Evolutionary conservation across 305 asterid species (phyloP).

Genomic region (Andrographis paniculata): DNA sequence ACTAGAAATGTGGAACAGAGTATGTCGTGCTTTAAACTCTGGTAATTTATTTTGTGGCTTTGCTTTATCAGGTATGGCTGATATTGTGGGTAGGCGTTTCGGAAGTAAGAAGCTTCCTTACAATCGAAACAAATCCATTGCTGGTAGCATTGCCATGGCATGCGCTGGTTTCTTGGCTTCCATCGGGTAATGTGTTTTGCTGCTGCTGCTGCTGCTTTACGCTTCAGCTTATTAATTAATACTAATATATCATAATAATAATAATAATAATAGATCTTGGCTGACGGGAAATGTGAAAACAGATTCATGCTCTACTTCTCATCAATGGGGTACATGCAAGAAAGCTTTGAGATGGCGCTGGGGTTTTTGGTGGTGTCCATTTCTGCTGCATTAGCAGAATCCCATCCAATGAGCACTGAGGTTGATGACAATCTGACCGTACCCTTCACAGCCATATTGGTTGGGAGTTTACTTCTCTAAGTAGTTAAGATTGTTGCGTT

Average conservation of each 20-base stretch:
- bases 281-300: conserved; percentile 26
- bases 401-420: conserved; percentile 77
- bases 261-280: neutral
- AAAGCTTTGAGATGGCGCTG: conserved; percentile 42
- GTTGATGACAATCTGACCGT: conserved; percentile 90
- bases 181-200: conserved; percentile 46
- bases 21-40: conserved; percentile 1
- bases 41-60: conserved; percentile 8
- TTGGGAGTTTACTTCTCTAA: conserved; percentile 57
- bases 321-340: conserved; percentile 59
- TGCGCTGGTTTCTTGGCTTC: conserved; percentile 79
- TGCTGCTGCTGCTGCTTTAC: conserved; percentile 18
- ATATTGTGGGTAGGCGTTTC: conserved; percentile 74
- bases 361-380: conserved; percentile 64
- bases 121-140: conserved; percentile 61
- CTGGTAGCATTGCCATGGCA: conserved; percentile 73
- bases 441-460: conserved; percentile 56
- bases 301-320: conserved; percentile 86
- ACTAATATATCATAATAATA: too few relatives aligned
- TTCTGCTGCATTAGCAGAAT: conserved; percentile 74
- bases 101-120: conserved; percentile 76
- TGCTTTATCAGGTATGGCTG: conserved; percentile 69
- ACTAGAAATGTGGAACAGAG: neutral
- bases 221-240: too few relatives aligned
- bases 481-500: neutral